Percentiles rank a stretch among this genome's conserved stretches.
Conservation (phyloP, 176 grass and related monocot genomes). For the Carex pumila region DNA sequence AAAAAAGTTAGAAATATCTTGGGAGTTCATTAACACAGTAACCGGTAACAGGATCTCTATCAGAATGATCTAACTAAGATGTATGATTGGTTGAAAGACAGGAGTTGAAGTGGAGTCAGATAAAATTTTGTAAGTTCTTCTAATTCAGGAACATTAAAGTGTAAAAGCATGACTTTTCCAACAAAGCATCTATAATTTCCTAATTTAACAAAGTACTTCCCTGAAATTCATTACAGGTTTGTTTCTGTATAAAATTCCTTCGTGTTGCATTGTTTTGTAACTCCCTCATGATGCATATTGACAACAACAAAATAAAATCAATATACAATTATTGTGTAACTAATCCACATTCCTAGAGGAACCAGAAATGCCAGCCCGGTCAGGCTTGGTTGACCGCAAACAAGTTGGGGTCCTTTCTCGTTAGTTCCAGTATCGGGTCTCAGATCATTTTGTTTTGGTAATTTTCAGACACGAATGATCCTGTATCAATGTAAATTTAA, state of each 20-base stretch:
- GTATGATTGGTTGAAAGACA: not conserved
- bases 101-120: not conserved
- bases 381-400: not conserved
- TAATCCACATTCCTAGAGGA: not conserved
- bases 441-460: not conserved
- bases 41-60: not conserved
- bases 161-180: not conserved
- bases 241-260: not conserved
- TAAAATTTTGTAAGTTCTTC: not conserved
- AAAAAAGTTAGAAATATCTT: not conserved
- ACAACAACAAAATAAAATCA: not conserved
- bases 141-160: not conserved
- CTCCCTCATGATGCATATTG: not conserved
- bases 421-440: not conserved
- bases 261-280: not conserved
- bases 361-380: not conserved
- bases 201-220: not conserved
- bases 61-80: not conserved
- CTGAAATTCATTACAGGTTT: not conserved
- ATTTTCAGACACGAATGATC: not conserved
- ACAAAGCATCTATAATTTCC: not conserved
- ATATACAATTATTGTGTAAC: not conserved
- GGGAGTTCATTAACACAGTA: not conserved
- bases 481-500: not conserved
- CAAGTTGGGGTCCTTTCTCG: not conserved